phyloP scores from a whole-genome alignment of 202 grass and related monocot genomes.

The Digitaria exilis region DNA sequence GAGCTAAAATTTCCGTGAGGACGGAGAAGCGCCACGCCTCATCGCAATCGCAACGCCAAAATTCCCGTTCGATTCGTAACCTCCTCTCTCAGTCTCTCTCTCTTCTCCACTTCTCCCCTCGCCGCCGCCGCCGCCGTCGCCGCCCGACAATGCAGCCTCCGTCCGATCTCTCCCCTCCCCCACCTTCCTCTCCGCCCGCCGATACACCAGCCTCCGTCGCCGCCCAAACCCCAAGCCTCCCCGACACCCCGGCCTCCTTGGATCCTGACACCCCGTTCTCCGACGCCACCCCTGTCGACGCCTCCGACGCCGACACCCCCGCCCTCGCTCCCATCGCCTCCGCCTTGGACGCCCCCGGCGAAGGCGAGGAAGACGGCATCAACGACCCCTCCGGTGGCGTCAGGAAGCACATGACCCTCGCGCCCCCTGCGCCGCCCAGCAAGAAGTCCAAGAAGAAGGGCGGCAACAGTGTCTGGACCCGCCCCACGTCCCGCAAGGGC shows the following conservation, averaged over 20 bases:
- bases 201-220: constrained; percentile 35
- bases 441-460: constrained; percentile 97
- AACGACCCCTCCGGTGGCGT: constrained; percentile 39
- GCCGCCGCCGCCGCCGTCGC: neutral
- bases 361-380: constrained; percentile 36
- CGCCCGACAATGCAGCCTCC: constrained; percentile 1
- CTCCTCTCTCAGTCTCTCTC: no score
- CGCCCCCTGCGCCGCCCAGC: constrained; percentile 29
- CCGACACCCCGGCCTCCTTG: constrained; percentile 33
- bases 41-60: no score
- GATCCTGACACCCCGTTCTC: constrained; percentile 43
- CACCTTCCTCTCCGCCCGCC: constrained; percentile 7
- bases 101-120: neutral
- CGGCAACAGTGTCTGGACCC: constrained; percentile 82
- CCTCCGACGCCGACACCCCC: constrained; percentile 36
- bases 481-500: constrained; percentile 69
- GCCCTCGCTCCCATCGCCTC: constrained; percentile 8
- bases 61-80: no score
- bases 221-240: constrained; percentile 38
- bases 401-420: constrained; percentile 55
- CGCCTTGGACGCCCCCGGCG: constrained; percentile 19
- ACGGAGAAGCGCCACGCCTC: neutral
- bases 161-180: neutral
- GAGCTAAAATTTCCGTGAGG: neutral
- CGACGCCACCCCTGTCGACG: constrained; percentile 21